These are phyloP conservation scores for Colletotrichum lupini DNA, from an alignment of 2,329 filamentous ascomycete species.

Conservation along the genomic window DNA sequence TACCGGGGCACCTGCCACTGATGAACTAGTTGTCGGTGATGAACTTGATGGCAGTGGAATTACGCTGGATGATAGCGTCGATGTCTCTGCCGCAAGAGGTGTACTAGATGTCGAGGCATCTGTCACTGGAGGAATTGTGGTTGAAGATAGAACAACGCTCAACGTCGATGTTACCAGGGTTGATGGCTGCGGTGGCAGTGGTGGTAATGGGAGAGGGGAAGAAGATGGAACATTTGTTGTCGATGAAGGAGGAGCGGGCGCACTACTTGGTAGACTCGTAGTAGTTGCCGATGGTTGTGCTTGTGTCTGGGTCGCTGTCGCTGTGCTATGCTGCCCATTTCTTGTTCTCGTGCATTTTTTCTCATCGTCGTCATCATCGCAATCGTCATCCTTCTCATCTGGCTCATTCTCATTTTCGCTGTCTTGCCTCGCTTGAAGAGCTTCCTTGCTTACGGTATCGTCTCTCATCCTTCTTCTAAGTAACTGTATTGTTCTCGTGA, in stretches of 20 bases:
- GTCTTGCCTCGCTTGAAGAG: not conserved
- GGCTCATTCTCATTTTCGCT: not conserved
- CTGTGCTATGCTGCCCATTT: not conserved
- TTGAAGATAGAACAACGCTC: not conserved
- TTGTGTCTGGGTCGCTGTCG: not conserved
- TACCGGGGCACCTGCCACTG: not conserved
- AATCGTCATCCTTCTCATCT: constrained; percentile 6
- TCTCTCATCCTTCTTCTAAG: too few relatives aligned
- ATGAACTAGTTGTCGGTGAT: not conserved
- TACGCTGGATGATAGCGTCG: not conserved
- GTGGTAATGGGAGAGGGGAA: not conserved
- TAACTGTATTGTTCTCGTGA: too few relatives aligned
- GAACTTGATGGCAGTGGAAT: not conserved
- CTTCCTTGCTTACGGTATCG: not conserved
- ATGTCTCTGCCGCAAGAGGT: not conserved
- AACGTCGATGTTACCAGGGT: not conserved
- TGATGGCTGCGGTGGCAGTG: not conserved
- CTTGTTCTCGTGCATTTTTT: not conserved
- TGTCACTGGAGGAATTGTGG: not conserved
- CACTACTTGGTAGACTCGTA: not conserved
- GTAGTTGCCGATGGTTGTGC: not conserved
- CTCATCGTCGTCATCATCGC: constrained; percentile 12
- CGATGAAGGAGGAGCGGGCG: not conserved
- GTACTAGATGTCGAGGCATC: not conserved
- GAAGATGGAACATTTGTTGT: not conserved